phyloP scores from a whole-genome alignment of 139 green algal species.

The Edaphochlamys debaryana region DNA sequence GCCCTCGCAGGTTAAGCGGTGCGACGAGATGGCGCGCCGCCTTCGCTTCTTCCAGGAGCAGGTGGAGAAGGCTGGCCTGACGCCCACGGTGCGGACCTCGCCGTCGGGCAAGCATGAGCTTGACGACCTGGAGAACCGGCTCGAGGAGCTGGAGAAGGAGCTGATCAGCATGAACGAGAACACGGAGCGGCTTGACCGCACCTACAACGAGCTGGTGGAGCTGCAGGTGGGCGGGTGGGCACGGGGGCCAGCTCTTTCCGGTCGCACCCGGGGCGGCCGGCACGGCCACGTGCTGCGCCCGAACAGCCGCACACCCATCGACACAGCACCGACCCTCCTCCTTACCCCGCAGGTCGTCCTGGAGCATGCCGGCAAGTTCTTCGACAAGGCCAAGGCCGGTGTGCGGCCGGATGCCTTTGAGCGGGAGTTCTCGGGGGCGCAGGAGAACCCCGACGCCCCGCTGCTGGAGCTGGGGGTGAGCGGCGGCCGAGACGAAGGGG shows the following conservation, averaged over 20 bases:
- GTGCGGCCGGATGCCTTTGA: slow-evolving; percentile 13
- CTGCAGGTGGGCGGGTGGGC: slow-evolving; percentile 61
- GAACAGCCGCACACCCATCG: too few relatives aligned
- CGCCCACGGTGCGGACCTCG: background rate
- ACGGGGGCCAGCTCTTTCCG: too few relatives aligned
- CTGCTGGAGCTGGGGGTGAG: slow-evolving; percentile 37
- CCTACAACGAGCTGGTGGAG: slow-evolving; percentile 88
- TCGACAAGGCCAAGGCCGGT: slow-evolving; percentile 74
- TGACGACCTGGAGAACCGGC: slow-evolving; percentile 86
- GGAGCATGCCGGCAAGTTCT: slow-evolving; percentile 90
- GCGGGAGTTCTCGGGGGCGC: background rate
- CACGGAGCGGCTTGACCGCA: slow-evolving; percentile 84
- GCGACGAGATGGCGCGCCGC: slow-evolving; percentile 96
- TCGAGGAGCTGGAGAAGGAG: slow-evolving; percentile 92
- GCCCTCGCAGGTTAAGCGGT: slow-evolving; percentile 94
- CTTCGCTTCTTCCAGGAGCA: slow-evolving; percentile 95
- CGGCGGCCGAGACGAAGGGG: too few relatives aligned
- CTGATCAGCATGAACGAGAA: slow-evolving; percentile 90
- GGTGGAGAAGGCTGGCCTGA: slow-evolving; percentile 78
- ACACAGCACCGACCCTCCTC: too few relatives aligned
- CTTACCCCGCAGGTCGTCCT: slow-evolving; percentile 91
- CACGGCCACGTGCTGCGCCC: too few relatives aligned
- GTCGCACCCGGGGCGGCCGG: too few relatives aligned
- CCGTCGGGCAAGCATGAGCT: slow-evolving; percentile 63
- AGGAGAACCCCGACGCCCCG: slow-evolving; percentile 30